Conservation (phyloP, 768 basidiomycete species). For the Suillus discolor region DNA sequence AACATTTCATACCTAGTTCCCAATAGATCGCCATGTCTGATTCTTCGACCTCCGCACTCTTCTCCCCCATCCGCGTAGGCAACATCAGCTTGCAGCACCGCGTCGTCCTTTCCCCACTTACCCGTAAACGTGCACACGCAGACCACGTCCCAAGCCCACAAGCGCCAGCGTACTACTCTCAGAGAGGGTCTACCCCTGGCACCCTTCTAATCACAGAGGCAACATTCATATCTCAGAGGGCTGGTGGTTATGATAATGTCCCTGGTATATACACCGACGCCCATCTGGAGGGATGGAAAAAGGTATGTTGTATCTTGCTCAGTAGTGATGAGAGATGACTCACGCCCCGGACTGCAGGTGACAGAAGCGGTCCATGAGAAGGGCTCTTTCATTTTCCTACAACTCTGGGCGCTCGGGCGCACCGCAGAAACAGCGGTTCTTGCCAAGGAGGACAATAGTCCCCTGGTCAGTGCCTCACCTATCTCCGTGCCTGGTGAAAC, state of each 20-base stretch:
- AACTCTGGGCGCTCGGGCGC: slow-evolving; percentile 59
- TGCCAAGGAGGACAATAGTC: slow-evolving; percentile 31
- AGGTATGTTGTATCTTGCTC: slow-evolving; percentile 28
- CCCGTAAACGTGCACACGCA: slow-evolving; percentile 42
- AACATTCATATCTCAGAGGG: slow-evolving; percentile 50
- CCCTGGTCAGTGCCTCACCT: slow-evolving; percentile 37
- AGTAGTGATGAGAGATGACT: not conserved
- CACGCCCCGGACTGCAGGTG: slow-evolving; percentile 38
- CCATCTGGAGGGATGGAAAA: slow-evolving; percentile 57
- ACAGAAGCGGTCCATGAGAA: slow-evolving; percentile 59
- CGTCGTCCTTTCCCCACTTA: slow-evolving; percentile 56
- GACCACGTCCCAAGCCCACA: slow-evolving; percentile 40
- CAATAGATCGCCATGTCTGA: not conserved
- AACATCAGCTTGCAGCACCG: slow-evolving; percentile 46
- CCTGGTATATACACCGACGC: slow-evolving; percentile 69
- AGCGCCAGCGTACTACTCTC: slow-evolving; percentile 48
- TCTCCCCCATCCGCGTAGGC: slow-evolving; percentile 51
- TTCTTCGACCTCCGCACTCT: slow-evolving; percentile 32
- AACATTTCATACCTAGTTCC: not conserved
- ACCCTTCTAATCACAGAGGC: slow-evolving; percentile 62
- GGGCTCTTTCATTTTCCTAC: slow-evolving; percentile 48
- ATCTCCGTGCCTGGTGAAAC: slow-evolving; percentile 23
- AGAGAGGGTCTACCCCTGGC: slow-evolving; percentile 49
- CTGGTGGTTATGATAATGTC: slow-evolving; percentile 49
- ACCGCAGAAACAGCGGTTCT: slow-evolving; percentile 38